Base-by-base conservation (phyloP, 495 filamentous ascomycete genomes). In the Aspergillus taichungensis region DNA sequence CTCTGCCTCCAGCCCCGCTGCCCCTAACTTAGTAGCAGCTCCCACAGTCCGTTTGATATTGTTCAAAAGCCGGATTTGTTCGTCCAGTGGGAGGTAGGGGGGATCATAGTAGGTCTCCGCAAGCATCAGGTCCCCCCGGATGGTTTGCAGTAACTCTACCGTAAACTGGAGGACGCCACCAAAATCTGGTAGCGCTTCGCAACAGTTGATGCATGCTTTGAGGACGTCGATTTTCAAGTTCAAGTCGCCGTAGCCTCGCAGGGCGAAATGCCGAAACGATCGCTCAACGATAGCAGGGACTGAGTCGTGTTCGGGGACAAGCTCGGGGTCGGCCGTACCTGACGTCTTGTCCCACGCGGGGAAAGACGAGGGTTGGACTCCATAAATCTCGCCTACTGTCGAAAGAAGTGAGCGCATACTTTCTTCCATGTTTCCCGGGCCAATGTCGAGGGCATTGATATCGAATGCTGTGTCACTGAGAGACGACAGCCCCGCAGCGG, bases 141-240 rank as follows among this genome's bases (percentile, higher is more conserved):
- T 84, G 6, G 84, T 87, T 37, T 84, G 77, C 36, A 98, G 68
- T 1, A 96, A 66, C 52, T 94, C 82, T 47, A 87, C 80, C 2
- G 87, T 92, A 60, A 89, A 94, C 35, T 78, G 79, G 30, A 97
- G 65, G 13, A 95, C 87, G 7, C 89, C 92, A 38, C 82, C 73
- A 60, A 95, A 92, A 54, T 96, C 88, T 2, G 92, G 91, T 30
- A 96, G 72, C 9, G 92, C 92, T 68, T 98, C 92, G 43, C 86
- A 92, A 47, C 95, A 81, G 59, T 87, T 87, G 42, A 94, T 88
- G 54, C 89, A 94, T 14, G 79, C 77, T 45, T 84, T 78, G 5
- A 96, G 72, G 37, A 97, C 78, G 58, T 94, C 84, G 35, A 88
- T 74, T 62, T 96, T 95, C 52, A 95, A 57, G 40, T 75, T 76